Percentiles rank a stretch among this genome's conserved stretches.
These are phyloP conservation scores for Metschnikowia cerradonensis DNA, from an alignment of 805 yeast species.

Conservation along the genomic window DNA sequence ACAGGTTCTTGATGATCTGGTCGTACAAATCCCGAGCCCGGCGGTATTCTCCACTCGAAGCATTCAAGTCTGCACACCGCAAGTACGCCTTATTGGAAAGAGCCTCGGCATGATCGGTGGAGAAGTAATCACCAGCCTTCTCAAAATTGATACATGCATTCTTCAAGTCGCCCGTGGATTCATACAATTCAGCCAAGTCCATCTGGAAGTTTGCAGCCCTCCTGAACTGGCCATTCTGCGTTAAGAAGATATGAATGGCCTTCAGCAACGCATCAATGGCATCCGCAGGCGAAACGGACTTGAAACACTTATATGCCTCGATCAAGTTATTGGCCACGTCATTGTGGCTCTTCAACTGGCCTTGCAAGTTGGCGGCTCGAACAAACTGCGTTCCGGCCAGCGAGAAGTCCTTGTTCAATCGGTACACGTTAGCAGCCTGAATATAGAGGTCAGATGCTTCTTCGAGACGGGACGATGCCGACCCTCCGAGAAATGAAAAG, in stretches of 20 bases:
- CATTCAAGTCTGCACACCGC: slow-evolving; percentile 85
- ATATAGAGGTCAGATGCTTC: slow-evolving; percentile 89
- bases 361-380: slow-evolving; percentile 78
- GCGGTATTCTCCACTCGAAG: slow-evolving; percentile 60
- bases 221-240: slow-evolving; percentile 89
- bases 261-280: slow-evolving; percentile 73
- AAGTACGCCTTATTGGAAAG: slow-evolving; percentile 81
- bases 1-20: slow-evolving; percentile 67
- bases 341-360: slow-evolving; percentile 70
- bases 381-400: slow-evolving; percentile 82
- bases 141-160: slow-evolving; percentile 70
- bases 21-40: slow-evolving; percentile 78
- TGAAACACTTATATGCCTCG: slow-evolving; percentile 76
- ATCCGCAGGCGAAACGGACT: slow-evolving; percentile 64
- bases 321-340: slow-evolving; percentile 88
- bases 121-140: slow-evolving; percentile 94
- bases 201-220: slow-evolving; percentile 92
- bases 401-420: slow-evolving; percentile 65
- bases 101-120: slow-evolving; percentile 90
- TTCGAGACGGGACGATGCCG: slow-evolving; percentile 62
- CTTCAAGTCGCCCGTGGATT: slow-evolving; percentile 59
- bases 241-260: slow-evolving; percentile 76
- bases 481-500: slow-evolving; percentile 59
- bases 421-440: slow-evolving; percentile 90
- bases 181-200: slow-evolving; percentile 86